phyloP scores from a whole-genome alignment of 2,329 filamentous ascomycete genomes.

The Neocatenulostroma microsporum region DNA sequence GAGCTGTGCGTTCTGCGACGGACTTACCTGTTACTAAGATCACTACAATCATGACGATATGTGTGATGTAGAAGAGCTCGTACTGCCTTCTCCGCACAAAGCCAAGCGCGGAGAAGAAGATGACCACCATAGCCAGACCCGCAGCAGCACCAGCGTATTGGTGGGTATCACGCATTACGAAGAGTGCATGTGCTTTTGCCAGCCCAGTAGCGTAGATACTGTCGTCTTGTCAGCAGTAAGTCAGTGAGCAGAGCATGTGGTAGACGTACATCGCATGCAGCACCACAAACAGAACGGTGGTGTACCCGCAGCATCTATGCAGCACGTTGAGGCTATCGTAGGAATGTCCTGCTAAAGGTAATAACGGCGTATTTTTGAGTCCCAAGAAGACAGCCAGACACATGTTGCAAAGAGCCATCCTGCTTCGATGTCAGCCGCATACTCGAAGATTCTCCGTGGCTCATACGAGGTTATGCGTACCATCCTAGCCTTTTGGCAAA shows the following conservation, averaged over 20 bases:
- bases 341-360: slow-evolving; percentile 17
- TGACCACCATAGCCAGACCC: slow-evolving; percentile 16
- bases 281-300: slow-evolving; percentile 15
- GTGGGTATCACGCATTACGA: background rate
- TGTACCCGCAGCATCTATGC: slow-evolving; percentile 21
- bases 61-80: slow-evolving; percentile 19
- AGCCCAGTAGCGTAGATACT: slow-evolving; percentile 5
- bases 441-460: background rate
- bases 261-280: slow-evolving; percentile 18
- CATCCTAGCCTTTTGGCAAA: slow-evolving; percentile 21
- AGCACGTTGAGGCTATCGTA: slow-evolving; percentile 20
- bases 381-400: slow-evolving; percentile 18
- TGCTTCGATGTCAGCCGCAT: slow-evolving; percentile 4
- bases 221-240: background rate
- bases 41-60: slow-evolving; percentile 13
- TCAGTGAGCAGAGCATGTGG: slow-evolving; percentile 4
- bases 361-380: slow-evolving; percentile 22
- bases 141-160: slow-evolving; percentile 17
- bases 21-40: slow-evolving; percentile 16
- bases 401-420: slow-evolving; percentile 20
- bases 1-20: too few relatives aligned
- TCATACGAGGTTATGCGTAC: slow-evolving; percentile 6
- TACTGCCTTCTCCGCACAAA: slow-evolving; percentile 18
- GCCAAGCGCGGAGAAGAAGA: slow-evolving; percentile 16
- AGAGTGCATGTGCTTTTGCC: background rate